A percentile compares a stretch with the other conserved stretches of the same genome.
These are phyloP conservation scores for Zygosaccharomyces pseudobailii DNA, from an alignment of 1,139 yeast species.

Conservation along the genomic window DNA sequence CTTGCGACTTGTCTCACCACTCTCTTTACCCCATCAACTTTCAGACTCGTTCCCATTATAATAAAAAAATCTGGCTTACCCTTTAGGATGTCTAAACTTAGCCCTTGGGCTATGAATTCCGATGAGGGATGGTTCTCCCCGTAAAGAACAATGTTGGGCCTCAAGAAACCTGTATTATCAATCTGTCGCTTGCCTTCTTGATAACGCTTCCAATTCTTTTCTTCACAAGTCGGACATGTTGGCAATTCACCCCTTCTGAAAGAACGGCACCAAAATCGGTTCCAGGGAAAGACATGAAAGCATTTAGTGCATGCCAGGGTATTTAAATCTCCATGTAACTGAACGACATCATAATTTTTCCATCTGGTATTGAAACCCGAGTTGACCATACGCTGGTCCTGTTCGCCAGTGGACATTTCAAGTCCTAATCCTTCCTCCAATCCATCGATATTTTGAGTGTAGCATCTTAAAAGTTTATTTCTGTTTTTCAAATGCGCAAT, in stretches of 20 bases:
- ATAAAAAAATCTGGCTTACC: constrained; percentile 68
- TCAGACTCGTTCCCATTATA: constrained; percentile 81
- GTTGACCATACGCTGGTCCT: constrained; percentile 1
- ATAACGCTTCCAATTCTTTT: constrained; percentile 40
- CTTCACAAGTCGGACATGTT: constrained; percentile 51
- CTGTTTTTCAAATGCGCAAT: constrained; percentile 60
- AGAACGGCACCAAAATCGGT: constrained; percentile 43
- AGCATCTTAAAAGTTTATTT: constrained; percentile 72
- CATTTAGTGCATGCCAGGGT: constrained; percentile 71
- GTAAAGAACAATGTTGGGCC: constrained; percentile 81
- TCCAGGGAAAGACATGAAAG: constrained; percentile 58
- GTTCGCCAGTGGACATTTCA: constrained; percentile 23
- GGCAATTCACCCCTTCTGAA: constrained; percentile 41
- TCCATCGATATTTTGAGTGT: constrained; percentile 66
- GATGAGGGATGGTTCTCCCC: constrained; percentile 87
- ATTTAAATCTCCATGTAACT: constrained; percentile 85
- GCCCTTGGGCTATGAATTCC: constrained; percentile 68
- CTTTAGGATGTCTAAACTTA: constrained; percentile 56
- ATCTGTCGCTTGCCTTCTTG: constrained; percentile 68
- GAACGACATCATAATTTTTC: constrained; percentile 72
- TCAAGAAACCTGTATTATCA: constrained; percentile 66
- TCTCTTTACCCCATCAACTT: constrained; percentile 80
- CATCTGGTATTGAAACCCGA: constrained; percentile 36
- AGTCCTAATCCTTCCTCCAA: constrained; percentile 35
- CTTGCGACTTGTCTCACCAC: constrained; percentile 65